Base-by-base conservation (phyloP, 345 rosid genomes). In the Toxicodendron radicans region DNA sequence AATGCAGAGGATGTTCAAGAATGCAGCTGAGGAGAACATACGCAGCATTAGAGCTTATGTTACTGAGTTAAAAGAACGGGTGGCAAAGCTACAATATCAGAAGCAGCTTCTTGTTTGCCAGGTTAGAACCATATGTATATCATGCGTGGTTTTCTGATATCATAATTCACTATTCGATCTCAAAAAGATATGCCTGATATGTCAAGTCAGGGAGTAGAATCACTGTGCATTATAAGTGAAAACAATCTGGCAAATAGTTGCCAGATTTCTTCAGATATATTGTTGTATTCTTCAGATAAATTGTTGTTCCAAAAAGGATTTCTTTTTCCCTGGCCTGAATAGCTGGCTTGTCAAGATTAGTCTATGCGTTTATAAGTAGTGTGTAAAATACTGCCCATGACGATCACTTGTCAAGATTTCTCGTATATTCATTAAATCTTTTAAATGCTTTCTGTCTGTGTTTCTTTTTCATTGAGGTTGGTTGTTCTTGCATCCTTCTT, bases 81-180 rank as follows among this genome's bases (percentile, higher is more conserved):
- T 95, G 46, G 99, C 97, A 38, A 95, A 95, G 81, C 89, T 95
- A 49, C 99, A 95, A 72, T 95, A 95, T 72, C 99, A 95, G 82
- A 95, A 95, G 81, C 97, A 95, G 86, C 99, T 95, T 76, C 84
- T 95, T 49, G 97, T 95, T 85, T 95, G 97, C 81, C 97, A 95
- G 93, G 99, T 95, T 62, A 82, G 72, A 48, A 64, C 57, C 72
- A 21, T 14, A n/a, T 23, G 3, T 33, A 12, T 70, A 16, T 17
- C 27, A 53, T 59, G 48, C 27, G 23, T 64, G 3, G 35, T 54
- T 46, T 72, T 17, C 53, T 49, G 17, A 4, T 46, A 16, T 16
- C 30, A 9, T 49, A 18, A 24, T 41, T 20, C 14, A 23, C 54
- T 21, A 24, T 64, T 41, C 4, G 1, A 24, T 69, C 14, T 61